Evolutionary conservation across 2,329 filamentous ascomycete species (phyloP).

Genomic region (Xylariaceae sp.): DNA sequence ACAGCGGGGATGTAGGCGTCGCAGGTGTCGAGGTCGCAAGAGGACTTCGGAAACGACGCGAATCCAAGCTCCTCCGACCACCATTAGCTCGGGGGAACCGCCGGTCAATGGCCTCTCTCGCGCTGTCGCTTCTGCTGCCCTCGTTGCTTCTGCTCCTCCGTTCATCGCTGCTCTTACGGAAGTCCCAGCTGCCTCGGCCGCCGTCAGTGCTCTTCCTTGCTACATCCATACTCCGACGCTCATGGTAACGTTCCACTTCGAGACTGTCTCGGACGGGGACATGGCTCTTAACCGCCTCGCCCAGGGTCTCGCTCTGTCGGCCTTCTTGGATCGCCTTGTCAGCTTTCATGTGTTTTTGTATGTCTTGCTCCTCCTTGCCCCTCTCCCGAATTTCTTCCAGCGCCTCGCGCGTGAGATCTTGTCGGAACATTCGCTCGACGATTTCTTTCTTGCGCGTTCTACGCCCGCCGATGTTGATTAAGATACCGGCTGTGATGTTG

Average conservation of each 20-base stretch:
- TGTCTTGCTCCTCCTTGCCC: slow-evolving; percentile 39
- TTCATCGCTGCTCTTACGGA: neutral
- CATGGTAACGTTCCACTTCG: neutral
- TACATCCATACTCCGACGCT: no score
- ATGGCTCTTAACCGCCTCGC: slow-evolving; percentile 18
- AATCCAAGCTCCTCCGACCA: neutral
- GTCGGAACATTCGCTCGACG: slow-evolving; percentile 69
- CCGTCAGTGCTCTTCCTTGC: neutral
- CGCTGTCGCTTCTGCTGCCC: neutral
- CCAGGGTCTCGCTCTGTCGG: slow-evolving; percentile 24
- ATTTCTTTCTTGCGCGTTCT: slow-evolving; percentile 83
- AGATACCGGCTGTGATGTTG: slow-evolving; percentile 71
- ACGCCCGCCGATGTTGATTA: slow-evolving; percentile 73
- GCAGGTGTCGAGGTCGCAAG: neutral
- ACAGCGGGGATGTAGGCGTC: neutral
- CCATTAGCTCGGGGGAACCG: no score
- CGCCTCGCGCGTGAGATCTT: slow-evolving; percentile 64
- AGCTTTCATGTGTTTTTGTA: slow-evolving; percentile 24
- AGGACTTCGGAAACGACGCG: neutral
- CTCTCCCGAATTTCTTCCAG: slow-evolving; percentile 43
- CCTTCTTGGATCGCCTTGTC: slow-evolving; percentile 24
- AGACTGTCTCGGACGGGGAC: slow-evolving; percentile 16
- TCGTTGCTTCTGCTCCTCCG: neutral
- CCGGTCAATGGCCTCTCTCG: neutral
- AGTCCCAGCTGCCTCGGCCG: neutral